Evolutionary conservation across 2,329 filamentous ascomycete genomes (phyloP), one percentile per base, ranked within the genome.

Genomic region (Colletotrichum paranaense): DNA sequence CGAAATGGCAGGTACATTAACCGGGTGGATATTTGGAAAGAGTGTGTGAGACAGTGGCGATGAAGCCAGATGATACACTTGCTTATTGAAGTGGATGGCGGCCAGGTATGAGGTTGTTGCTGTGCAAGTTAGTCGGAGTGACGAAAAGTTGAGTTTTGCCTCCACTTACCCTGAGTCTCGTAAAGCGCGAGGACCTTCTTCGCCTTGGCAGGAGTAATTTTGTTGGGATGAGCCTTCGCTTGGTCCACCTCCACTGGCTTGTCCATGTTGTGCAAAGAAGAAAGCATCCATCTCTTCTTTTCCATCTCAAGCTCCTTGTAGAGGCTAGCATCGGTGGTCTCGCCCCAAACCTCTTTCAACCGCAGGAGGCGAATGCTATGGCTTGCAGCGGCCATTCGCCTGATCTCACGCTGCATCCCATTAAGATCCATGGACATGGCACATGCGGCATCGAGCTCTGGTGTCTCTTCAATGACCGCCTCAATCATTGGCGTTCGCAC

Each of bases 241-340:
- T 75, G 69, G 8, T 78, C 74, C 11, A 77, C 59, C 14, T 78
- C 70, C 9, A 72, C 68, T 1, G 78, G 75, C 38, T 84, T 84
- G 49, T 84, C 85, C 77, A 86, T 83, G 75, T 82, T 84, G 74
- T 86, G 85, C 65, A 93, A 81, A 1, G 86, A 86, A 32, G 88
- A 90, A 42, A 92, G 83, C 82, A 94, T 88, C 90, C 90, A 92
- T 53, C 88, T 81, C 76, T 90, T 89, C 77, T 89, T 89, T 74
- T 89, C 87, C 60, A 89, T 82, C 70, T 88, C 88, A 4, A 88
- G 77, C 63, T 88, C 86, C 76, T 84, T 84, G 76, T 87, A 88
- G 24, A 89, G 80, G 49, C 82, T 84, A 3, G 86, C 83, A 67
- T 88, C 86, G 0, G 82, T 79, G 14, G 84, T 81, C 26, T 79